Conservation (phyloP, 352 stramenopile species). For the Pythium guiyangense region DNA sequence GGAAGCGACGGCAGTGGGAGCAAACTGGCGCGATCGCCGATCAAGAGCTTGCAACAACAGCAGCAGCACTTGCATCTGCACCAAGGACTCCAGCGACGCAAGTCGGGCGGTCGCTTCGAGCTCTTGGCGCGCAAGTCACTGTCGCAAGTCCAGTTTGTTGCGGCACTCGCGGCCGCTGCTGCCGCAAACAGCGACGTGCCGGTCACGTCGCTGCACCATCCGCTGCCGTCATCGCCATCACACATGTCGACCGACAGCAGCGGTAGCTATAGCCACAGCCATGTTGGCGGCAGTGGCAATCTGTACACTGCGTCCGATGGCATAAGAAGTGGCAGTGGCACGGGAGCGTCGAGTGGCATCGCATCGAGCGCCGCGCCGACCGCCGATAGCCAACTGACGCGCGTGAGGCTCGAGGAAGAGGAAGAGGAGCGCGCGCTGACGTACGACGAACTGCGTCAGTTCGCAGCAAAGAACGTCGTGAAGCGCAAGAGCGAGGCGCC, state of each 20-base stretch:
- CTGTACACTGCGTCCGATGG: no score
- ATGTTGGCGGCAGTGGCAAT: no score
- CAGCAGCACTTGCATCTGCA: constrained; percentile 11
- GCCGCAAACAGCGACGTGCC: constrained; percentile 3
- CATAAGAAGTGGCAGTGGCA: no score
- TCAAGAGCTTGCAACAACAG: constrained; percentile 12
- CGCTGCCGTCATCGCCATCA: no score
- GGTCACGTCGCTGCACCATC: neutral
- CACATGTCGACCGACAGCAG: no score
- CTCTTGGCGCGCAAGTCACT: constrained; percentile 34
- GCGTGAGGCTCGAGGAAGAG: constrained; percentile 31
- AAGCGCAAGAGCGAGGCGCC: constrained; percentile 20
- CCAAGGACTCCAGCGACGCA: constrained; percentile 26
- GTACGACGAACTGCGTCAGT: constrained; percentile 68
- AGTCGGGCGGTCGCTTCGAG: constrained; percentile 23
- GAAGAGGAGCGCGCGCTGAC: constrained; percentile 68
- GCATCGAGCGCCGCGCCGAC: no score
- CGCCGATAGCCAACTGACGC: neutral
- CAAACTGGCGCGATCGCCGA: constrained; percentile 2
- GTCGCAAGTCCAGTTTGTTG: constrained; percentile 39
- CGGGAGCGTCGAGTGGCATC: no score
- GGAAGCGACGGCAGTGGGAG: neutral
- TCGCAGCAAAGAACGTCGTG: constrained; percentile 50
- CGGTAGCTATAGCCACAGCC: no score
- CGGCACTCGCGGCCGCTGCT: constrained; percentile 16